Percentiles rank a stretch among this genome's conserved stretches.
Evolutionary conservation across 73 alveolate species (phyloP).

Genomic region (Stentor roeselii): DNA sequence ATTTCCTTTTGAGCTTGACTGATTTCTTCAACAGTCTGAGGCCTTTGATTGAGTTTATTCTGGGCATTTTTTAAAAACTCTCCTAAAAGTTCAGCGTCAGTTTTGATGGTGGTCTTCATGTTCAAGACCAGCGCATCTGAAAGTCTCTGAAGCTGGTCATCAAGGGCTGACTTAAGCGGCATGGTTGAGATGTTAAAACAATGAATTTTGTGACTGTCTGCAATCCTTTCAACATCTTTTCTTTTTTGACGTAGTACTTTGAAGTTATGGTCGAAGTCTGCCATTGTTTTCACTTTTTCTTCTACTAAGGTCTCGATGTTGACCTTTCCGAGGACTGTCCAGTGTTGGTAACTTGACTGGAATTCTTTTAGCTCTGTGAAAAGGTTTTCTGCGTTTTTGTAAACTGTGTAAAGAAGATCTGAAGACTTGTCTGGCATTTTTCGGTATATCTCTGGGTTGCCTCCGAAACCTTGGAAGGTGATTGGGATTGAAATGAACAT

Average conservation of each 20-base stretch:
- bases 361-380: conserved; percentile 64
- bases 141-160: conserved; percentile 91
- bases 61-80: conserved; percentile 82
- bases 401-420: conserved; percentile 84
- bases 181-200: conserved; percentile 82
- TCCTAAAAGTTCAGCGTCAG: conserved; percentile 75
- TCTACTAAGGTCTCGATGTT: conserved; percentile 80
- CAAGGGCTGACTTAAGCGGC: conserved; percentile 72
- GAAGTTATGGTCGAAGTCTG: conserved; percentile 96
- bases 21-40: conserved; percentile 91
- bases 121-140: conserved; percentile 86
- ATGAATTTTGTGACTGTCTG: conserved; percentile 83
- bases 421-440: conserved; percentile 96
- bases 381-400: conserved; percentile 88
- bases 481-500: conserved; percentile 89
- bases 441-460: conserved; percentile 91
- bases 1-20: conserved; percentile 85
- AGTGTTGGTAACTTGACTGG: conserved; percentile 33
- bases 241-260: conserved; percentile 85
- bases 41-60: conserved; percentile 87
- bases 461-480: conserved; percentile 95
- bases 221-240: conserved; percentile 85
- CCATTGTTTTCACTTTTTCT: conserved; percentile 83
- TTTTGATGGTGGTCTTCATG: conserved; percentile 76
- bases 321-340: conserved; percentile 43